Percentiles rank a stretch among this genome's conserved stretches.
Evolutionary conservation across 1,284 basidiomycete species (phyloP).

Genomic region (Sutorius eximius): DNA sequence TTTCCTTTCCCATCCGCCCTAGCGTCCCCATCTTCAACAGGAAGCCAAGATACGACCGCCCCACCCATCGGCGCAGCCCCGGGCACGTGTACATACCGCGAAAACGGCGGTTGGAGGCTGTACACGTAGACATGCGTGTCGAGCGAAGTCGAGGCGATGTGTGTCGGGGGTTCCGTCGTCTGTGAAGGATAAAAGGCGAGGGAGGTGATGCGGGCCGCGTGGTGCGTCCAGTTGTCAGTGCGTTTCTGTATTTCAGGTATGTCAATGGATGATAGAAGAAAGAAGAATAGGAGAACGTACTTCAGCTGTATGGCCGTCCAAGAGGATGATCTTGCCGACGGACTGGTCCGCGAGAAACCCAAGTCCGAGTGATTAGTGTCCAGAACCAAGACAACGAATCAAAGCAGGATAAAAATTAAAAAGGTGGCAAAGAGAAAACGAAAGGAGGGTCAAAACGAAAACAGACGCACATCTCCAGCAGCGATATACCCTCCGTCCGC

Average conservation of each 20-base stretch:
- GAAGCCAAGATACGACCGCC: conserved; percentile 80
- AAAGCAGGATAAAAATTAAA: neutral
- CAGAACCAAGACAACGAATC: neutral
- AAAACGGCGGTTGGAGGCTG: conserved; percentile 75
- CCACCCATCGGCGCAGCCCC: conserved; percentile 85
- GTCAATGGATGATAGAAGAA: neutral
- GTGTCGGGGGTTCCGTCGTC: conserved; percentile 15
- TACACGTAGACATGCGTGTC: conserved; percentile 94
- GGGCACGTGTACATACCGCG: conserved; percentile 76
- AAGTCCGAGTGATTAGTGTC: neutral
- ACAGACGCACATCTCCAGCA: conserved; percentile 69
- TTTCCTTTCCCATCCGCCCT: conserved; percentile 29
- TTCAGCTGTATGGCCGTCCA: conserved; percentile 64
- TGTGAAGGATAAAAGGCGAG: conserved; percentile 50
- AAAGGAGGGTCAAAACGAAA: neutral
- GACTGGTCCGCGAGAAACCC: conserved; percentile 38
- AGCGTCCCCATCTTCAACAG: neutral
- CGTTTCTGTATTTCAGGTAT: conserved; percentile 11
- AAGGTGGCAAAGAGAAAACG: neutral
- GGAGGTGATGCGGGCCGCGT: conserved; percentile 79
- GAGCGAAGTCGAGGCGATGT: conserved; percentile 84
- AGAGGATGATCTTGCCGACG: conserved; percentile 78
- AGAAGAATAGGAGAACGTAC: conserved; percentile 33
- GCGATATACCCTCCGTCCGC: conserved; percentile 76
- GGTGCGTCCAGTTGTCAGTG: conserved; percentile 77